Percentiles rank a stretch among this genome's conserved stretches.
Conservation (phyloP, 352 stramenopile species). For the Phytophthora idaei region DNA sequence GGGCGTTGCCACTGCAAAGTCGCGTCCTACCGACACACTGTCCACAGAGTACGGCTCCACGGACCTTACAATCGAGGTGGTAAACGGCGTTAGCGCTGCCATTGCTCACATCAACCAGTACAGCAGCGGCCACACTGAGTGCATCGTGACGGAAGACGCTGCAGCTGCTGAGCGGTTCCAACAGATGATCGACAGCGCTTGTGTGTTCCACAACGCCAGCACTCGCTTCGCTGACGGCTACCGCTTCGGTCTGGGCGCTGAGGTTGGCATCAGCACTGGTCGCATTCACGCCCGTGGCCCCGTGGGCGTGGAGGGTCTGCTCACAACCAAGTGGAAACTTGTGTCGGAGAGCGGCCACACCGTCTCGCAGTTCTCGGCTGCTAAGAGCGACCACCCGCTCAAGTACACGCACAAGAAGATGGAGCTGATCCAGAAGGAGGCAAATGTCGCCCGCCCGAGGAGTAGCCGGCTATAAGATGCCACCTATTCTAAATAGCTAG, state of each 20-base stretch:
- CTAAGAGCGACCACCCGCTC: conserved; percentile 46
- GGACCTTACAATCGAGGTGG: conserved; percentile 94
- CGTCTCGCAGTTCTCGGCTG: conserved; percentile 65
- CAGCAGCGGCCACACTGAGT: conserved; percentile 97
- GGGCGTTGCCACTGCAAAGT: conserved; percentile 67
- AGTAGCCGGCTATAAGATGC: conserved; percentile 73
- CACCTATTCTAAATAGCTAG: conserved; percentile 13
- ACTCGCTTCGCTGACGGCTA: conserved; percentile 96
- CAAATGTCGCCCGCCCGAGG: conserved; percentile 56
- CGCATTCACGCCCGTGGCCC: conserved; percentile 96
- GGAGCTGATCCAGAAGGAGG: conserved; percentile 70
- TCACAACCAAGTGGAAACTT: conserved; percentile 98
- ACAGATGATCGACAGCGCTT: conserved; percentile 94
- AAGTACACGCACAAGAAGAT: conserved; percentile 85
- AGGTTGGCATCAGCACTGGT: conserved; percentile 98
- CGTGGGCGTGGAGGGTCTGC: conserved; percentile 96
- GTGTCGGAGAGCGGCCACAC: conserved; percentile 85
- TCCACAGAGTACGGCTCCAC: conserved; percentile 96
- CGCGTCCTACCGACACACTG: conserved; percentile 75
- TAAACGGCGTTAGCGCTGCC: conserved; percentile 87
- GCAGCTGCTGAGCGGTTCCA: conserved; percentile 75
- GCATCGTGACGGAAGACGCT: conserved; percentile 95
- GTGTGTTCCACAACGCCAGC: conserved; percentile 98
- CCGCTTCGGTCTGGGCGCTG: conserved; percentile 97
- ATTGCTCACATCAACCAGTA: conserved; percentile 96